These are phyloP conservation scores for Metroxylon sagu DNA, from an alignment of 176 grass and related monocot species.

Conservation along the genomic window DNA sequence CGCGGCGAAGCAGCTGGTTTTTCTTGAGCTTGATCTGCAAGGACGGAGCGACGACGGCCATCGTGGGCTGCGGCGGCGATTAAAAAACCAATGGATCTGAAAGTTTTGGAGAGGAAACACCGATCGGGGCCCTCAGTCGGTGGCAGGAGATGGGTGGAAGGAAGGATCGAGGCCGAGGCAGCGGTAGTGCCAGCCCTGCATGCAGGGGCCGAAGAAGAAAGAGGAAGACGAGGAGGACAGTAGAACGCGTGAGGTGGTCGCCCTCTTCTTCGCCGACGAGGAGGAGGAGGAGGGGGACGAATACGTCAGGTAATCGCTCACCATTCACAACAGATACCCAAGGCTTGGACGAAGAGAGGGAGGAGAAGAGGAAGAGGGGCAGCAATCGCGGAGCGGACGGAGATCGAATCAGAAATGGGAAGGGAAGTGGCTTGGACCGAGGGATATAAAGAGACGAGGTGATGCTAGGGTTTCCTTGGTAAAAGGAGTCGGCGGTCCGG, in stretches of 20 bases:
- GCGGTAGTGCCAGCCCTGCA: conserved; percentile 90
- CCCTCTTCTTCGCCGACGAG: conserved; percentile 28
- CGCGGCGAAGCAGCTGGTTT: conserved; percentile 4
- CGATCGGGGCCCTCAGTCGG: neutral
- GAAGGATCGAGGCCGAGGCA: conserved; percentile 66
- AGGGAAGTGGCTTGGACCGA: too few relatives aligned
- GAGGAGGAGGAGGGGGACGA: conserved; percentile 11
- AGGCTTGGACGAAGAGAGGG: too few relatives aligned
- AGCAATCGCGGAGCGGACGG: too few relatives aligned
- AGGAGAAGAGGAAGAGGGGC: too few relatives aligned
- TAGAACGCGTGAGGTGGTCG: neutral
- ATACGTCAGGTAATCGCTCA: conserved; percentile 34
- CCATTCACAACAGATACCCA: conserved; percentile 51
- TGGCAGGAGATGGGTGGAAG: neutral
- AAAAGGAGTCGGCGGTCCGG: too few relatives aligned
- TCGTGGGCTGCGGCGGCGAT: neutral
- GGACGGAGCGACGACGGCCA: conserved; percentile 14
- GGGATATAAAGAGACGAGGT: too few relatives aligned
- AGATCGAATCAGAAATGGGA: too few relatives aligned
- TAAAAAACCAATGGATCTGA: neutral
- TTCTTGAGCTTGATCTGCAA: conserved; percentile 37
- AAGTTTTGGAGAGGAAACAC: neutral
- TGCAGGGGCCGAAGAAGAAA: conserved; percentile 35
- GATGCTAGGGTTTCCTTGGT: too few relatives aligned
- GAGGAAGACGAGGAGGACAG: conserved; percentile 33